These are phyloP conservation scores for Talaromyces sp. DNA, from an alignment of 2,329 filamentous ascomycete genomes.

Conservation along the genomic window DNA sequence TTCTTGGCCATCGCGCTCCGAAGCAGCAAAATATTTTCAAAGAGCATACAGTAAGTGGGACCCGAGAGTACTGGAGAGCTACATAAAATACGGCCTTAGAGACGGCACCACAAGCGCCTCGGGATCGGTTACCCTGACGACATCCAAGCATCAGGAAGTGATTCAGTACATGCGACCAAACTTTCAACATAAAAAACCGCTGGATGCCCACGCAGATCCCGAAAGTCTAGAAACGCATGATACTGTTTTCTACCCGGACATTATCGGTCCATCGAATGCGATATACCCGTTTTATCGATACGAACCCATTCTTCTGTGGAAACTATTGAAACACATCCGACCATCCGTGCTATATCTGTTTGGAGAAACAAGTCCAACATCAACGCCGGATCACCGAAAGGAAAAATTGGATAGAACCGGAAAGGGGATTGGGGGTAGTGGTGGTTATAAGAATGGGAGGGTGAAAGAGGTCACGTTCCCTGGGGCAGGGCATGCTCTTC, in stretches of 20 bases:
- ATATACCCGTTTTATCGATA: background rate
- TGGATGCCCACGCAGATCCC: background rate
- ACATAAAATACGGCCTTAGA: background rate
- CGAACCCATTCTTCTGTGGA: background rate
- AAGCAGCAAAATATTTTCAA: background rate
- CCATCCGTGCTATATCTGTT: slow-evolving; percentile 6
- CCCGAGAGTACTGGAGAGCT: background rate
- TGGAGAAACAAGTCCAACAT: background rate
- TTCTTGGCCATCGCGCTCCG: background rate
- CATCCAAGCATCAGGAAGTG: slow-evolving; percentile 8
- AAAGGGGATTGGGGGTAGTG: background rate
- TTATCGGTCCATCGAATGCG: background rate
- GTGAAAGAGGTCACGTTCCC: background rate
- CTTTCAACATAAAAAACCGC: background rate
- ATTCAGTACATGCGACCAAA: background rate
- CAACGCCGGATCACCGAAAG: background rate
- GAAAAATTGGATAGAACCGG: slow-evolving; percentile 3
- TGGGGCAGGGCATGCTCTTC: background rate
- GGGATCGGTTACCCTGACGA: slow-evolving; percentile 35
- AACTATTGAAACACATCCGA: background rate
- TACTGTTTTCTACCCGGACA: background rate
- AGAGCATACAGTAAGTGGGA: background rate
- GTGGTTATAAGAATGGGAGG: background rate
- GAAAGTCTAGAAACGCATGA: background rate
- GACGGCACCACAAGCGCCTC: slow-evolving; percentile 41